Evolutionary conservation across 768 basidiomycete genomes (phyloP), one percentile per base, ranked within the genome.

Genomic region (Chalciporus piperatus): DNA sequence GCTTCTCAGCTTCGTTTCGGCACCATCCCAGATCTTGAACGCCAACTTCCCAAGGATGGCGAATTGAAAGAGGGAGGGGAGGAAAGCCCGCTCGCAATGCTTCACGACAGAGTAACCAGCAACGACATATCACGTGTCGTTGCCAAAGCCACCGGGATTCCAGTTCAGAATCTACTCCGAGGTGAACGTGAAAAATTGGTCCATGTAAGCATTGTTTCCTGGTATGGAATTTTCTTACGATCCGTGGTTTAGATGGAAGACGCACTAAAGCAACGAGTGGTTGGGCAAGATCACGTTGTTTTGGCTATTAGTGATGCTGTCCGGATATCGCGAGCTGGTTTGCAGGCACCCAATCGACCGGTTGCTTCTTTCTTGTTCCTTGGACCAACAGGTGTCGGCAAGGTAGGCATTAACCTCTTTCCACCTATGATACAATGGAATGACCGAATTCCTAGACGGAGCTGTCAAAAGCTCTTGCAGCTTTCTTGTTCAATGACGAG

Each of bases 241-340:
- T 17, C 45, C 52, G 27, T 46, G 30, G 16, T 41, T 4, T 59
- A 92, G 89, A 97, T 98, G 93, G 95, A 98, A 66, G 86, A 89
- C 30, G 72, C 77, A 0, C 76, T 98, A 14, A 73, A 74, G 23
- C 67, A 78, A 48, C 80, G 90, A 0, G 88, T 98, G 8, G 86
- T 98, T 3, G 94, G 96, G 1, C 96, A 98, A 65, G 87, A 92
- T 52, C 85, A 93, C 57, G 89, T 92, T n/a, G 78, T 98, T 25
- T 67, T 77, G 1, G 84, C 93, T 5, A 83, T 97, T 57, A 86
- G 88, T 51, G 89, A 97, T 59, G 93, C 95, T 13, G 90, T 98
- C 20, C 82, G 93, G 16, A 89, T 98, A 46, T 96, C 93, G 27
- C 83, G 95, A 45, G 91, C 94, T 3, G 95, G 96, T 1, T 68